A percentile compares a stretch with the other conserved stretches of the same genome.
Conservation (phyloP, 139 green algal genomes). For the Volvox reticuliferus region DNA sequence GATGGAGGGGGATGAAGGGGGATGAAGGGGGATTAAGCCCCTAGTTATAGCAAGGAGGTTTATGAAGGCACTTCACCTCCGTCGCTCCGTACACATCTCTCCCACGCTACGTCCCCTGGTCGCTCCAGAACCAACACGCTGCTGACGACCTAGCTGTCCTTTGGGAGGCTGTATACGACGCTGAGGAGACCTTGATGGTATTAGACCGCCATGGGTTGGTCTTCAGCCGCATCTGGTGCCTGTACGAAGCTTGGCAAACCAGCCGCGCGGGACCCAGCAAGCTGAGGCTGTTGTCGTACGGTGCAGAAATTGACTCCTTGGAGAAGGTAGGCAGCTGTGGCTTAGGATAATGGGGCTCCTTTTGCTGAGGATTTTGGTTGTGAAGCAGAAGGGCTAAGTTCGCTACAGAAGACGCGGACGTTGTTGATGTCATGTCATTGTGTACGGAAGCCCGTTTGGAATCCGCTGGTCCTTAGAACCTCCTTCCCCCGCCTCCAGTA, state of each 20-base stretch:
- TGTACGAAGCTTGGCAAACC: slow-evolving; percentile 19
- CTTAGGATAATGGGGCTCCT: too few relatives aligned
- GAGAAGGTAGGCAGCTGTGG: not conserved
- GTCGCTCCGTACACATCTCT: not conserved
- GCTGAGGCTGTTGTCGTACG: slow-evolving; percentile 30
- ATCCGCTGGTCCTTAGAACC: too few relatives aligned
- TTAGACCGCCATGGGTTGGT: not conserved
- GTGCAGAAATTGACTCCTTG: not conserved
- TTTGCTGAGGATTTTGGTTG: too few relatives aligned
- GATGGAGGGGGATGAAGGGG: not conserved
- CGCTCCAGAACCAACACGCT: slow-evolving; percentile 12
- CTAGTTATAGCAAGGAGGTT: too few relatives aligned
- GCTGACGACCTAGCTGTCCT: slow-evolving; percentile 1
- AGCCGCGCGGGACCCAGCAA: not conserved
- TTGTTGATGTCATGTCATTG: too few relatives aligned
- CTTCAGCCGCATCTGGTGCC: slow-evolving; percentile 18
- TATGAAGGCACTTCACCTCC: not conserved
- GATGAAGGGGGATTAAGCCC: not conserved
- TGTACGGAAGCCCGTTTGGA: too few relatives aligned
- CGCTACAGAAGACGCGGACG: too few relatives aligned
- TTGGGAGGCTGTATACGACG: not conserved
- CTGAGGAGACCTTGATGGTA: slow-evolving; percentile 14
- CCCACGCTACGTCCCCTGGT: not conserved
- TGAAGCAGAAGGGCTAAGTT: too few relatives aligned
- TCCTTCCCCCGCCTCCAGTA: too few relatives aligned